Percentiles rank a stretch among this genome's conserved stretches.
Conservation (phyloP, 495 filamentous ascomycete genomes). For the Penicillium samsonianum region DNA sequence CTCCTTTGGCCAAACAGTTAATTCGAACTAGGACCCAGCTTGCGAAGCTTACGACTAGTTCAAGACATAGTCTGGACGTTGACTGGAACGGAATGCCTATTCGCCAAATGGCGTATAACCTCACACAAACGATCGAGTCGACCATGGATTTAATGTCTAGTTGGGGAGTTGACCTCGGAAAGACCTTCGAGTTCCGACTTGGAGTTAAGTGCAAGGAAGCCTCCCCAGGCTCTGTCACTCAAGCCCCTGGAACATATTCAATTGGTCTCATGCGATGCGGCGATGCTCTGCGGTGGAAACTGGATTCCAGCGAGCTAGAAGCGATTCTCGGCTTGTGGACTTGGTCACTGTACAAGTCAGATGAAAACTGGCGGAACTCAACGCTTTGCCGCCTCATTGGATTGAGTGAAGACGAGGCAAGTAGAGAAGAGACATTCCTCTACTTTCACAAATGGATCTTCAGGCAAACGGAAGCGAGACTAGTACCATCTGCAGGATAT, state of each 20-base stretch:
- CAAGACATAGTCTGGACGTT: constrained; percentile 13
- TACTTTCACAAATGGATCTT: constrained; percentile 47
- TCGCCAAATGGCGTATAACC: constrained; percentile 26
- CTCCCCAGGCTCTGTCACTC: not conserved
- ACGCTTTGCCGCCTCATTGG: constrained; percentile 34
- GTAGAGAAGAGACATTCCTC: constrained; percentile 25
- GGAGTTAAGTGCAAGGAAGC: constrained; percentile 20
- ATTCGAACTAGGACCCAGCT: constrained; percentile 34
- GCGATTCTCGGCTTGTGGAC: constrained; percentile 40
- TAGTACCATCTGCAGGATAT: constrained; percentile 27
- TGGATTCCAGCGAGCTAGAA: constrained; percentile 33
- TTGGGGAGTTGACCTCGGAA: constrained; percentile 26
- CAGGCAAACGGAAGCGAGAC: constrained; percentile 30
- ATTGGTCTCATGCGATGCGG: constrained; percentile 26
- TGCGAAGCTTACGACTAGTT: constrained; percentile 28
- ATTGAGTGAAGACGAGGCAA: constrained; percentile 25
- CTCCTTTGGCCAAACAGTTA: constrained; percentile 7
- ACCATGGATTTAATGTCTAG: constrained; percentile 38
- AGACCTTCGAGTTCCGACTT: constrained; percentile 27
- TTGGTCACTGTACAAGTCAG: constrained; percentile 35
- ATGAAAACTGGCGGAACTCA: constrained; percentile 15
- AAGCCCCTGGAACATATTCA: constrained; percentile 17
- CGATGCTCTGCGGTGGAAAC: constrained; percentile 32
- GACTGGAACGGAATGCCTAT: constrained; percentile 40
- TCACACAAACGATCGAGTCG: constrained; percentile 31